Percentiles rank a stretch among this genome's conserved stretches.
Conservation (phyloP, 176 grass and related monocot genomes). For the Saccharum officinarum region DNA sequence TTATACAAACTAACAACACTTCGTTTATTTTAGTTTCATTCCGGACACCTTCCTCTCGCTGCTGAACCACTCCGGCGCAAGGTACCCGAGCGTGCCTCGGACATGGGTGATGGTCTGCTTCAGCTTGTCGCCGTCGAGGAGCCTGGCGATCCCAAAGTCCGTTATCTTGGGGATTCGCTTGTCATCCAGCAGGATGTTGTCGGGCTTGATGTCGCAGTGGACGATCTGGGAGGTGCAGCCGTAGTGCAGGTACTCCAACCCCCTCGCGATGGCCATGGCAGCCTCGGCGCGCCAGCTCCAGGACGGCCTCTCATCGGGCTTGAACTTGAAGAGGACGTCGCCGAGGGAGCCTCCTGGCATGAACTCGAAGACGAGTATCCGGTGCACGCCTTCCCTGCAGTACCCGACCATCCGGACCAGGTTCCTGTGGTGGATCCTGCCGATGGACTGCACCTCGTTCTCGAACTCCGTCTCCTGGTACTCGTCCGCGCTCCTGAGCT, state of each 20-base stretch:
- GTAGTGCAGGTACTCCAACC: slow-evolving; percentile 23
- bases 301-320: background rate
- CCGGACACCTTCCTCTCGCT: background rate
- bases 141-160: slow-evolving; percentile 19
- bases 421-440: no score
- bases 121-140: background rate
- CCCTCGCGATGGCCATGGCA: background rate
- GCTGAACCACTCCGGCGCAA: slow-evolving; percentile 17
- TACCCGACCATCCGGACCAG: no score
- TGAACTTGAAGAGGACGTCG: background rate
- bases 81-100: background rate
- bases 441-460: no score
- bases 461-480: no score
- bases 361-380: slow-evolving; percentile 40
- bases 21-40: no score
- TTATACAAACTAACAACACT: no score
- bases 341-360: background rate
- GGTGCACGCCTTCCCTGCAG: background rate
- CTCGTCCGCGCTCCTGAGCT: no score
- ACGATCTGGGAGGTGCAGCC: background rate
- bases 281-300: slow-evolving; percentile 11
- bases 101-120: slow-evolving; percentile 8
- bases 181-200: background rate
- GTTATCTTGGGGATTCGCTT: background rate
- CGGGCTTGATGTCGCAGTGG: slow-evolving; percentile 31